Evolutionary conservation across 345 rosid genomes (phyloP), one percentile per base, ranked within the genome.

Genomic region (Carallia pectinifolia): DNA sequence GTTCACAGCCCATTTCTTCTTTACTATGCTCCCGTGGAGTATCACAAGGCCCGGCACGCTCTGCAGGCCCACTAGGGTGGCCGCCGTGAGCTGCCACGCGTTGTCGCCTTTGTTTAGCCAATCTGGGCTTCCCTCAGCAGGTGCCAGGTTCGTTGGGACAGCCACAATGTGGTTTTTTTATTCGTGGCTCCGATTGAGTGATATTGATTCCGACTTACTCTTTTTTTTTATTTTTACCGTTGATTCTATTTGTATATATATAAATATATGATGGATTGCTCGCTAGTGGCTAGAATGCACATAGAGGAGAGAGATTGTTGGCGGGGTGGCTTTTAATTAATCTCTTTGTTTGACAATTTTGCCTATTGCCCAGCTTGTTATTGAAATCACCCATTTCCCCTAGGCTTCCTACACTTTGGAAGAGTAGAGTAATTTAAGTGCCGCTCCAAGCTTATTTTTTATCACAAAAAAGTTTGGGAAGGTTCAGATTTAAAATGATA

Each of bases 1-100:
- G 85, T 89, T 87, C 6, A 89, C 91, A 0, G 89, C 94, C 90
- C 93, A 86, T 72, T 89, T 86, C 85, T 89, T 89, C 70, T 89
- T 86, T 17, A 89, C 88, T 16, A 87, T 86, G 85, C 89, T 85
- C 0, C 89, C 89, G 64, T 87, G 85, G 1, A 87, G 86, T 38
- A 89, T 89, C 44, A 89, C 91, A 0, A 89, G 77, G 4, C 91
- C 94, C 0, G 86, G 89, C 18, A 87, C 91, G 38, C 91, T 87
- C 76, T 89, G 94, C 12, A 87, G 72, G 53, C 94, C 89, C 1
- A 86, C 93, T 0, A 85, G 79, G 2, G 94, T 89, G 0, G 88
- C 88, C 0, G 88, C 91, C 0, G 91, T 89, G 38, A 89, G 83
- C 71, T 85, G 91, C 91, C 94, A 89, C 1, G 89, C 86, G 53